These are phyloP conservation scores for Coleophoma cylindrospora DNA, from an alignment of 2,329 filamentous ascomycete genomes.

Conservation along the genomic window DNA sequence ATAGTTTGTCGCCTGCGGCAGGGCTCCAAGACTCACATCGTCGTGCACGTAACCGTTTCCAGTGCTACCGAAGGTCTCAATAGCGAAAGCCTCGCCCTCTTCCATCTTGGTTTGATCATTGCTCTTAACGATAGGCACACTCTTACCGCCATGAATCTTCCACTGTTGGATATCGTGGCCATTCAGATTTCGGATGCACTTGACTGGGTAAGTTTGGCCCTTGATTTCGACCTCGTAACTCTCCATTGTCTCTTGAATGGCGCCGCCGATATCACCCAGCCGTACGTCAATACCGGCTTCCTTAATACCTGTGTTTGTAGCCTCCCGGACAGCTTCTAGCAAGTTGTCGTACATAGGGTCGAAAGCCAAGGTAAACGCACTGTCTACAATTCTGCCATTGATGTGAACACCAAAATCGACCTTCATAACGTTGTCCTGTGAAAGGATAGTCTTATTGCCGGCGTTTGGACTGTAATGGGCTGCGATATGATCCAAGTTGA, in stretches of 20 bases:
- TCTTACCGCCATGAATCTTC: conserved; percentile 89
- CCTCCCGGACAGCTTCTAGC: conserved; percentile 60
- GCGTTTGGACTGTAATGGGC: conserved; percentile 86
- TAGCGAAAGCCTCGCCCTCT: conserved; percentile 91
- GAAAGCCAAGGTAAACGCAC: conserved; percentile 65
- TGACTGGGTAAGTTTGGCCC: conserved; percentile 46
- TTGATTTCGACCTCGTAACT: conserved; percentile 54
- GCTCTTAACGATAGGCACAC: conserved; percentile 88
- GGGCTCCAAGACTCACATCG: conserved; percentile 53
- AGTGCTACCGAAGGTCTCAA: conserved; percentile 93
- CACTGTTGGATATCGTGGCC: conserved; percentile 86
- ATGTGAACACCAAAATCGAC: conserved; percentile 69
- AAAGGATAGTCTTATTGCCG: conserved; percentile 70
- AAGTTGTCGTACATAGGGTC: conserved; percentile 66
- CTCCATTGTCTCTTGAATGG: conserved; percentile 57
- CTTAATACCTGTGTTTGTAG: conserved; percentile 72
- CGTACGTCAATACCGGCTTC: conserved; percentile 91
- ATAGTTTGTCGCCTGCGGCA: conserved; percentile 1
- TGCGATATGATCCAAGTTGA: conserved; percentile 80
- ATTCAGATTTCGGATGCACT: conserved; percentile 47
- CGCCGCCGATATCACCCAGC: conserved; percentile 60
- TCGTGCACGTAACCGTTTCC: conserved; percentile 84
- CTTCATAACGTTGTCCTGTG: conserved; percentile 67
- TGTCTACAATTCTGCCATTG: conserved; percentile 67
- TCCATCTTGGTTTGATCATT: conserved; percentile 94